Base-by-base conservation (phyloP, 345 rosid species). In the Garcia nutans region DNA sequence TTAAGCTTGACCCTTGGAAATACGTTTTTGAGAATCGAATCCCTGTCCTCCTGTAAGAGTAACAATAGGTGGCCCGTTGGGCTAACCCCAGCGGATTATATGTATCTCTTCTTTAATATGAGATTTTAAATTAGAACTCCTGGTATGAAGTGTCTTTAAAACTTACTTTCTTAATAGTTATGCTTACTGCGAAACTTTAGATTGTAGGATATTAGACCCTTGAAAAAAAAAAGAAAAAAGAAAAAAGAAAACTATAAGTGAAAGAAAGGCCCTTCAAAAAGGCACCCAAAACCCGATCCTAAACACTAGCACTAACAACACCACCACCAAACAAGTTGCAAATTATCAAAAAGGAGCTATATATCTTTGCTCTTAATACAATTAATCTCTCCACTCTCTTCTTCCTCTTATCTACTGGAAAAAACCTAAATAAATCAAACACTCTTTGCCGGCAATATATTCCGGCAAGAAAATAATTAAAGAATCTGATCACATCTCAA, bases 251-350 rank as follows among this genome's bases (percentile, higher is more conserved):
- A 44, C 10, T 5, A 44, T 44, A 37, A 37, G 41, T 37, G 41
- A 37, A 71, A 20, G 70, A 75, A 58, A 69, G 77, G 42, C 23
- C 75, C 68, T 58, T n/a, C 50, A 83, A 65, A 37, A 83, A 83
- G 81, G 70, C 84, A 74, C 74, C 75, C 83, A 42, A 16, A 50
- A 57, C 71, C 77, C 71, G 68, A 69, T 76, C 86, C 82, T 78
- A 72, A 78, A 45, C 79, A 85, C 82, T 7, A 74, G 82, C 89
- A 86, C 92, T 81, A 78, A 7, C 85, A 70, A 75, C 79, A 76
- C 79, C 74, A 67, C 78, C 83, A 81, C 83, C 81, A 74, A 69
- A 74, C 71, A 61, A 52, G 22, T 71, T 42, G 69, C 76, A 79
- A 79, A 87, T 79, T 83, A 83, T 80, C 72, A 62, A 72, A 49